phyloP scores from a whole-genome alignment of 805 yeast species.

The Nakazawaea holstii region DNA sequence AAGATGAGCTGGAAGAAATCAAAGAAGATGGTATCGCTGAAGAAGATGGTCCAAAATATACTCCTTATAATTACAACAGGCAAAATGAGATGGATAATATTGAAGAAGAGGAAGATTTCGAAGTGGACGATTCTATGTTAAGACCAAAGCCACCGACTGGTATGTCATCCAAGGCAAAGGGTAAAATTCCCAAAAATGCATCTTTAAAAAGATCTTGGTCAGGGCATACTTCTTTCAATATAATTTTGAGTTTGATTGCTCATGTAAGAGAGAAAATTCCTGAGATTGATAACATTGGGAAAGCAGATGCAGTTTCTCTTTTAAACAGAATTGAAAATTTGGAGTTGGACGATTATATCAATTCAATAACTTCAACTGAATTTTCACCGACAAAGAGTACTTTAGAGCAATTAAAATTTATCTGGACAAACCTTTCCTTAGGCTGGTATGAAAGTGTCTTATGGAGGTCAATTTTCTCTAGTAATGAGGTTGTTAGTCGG shows the following conservation, averaged over 20 bases:
- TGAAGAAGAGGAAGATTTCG: conserved; percentile 12
- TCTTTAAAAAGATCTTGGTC: conserved; percentile 51
- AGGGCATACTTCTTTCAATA: conserved; percentile 43
- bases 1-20: neutral
- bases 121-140: conserved; percentile 33
- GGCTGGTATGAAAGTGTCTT: conserved; percentile 74
- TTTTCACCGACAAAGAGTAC: conserved; percentile 34
- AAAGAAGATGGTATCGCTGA: neutral
- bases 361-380: conserved; percentile 28
- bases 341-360: conserved; percentile 21
- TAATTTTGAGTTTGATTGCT: conserved; percentile 32
- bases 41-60: neutral
- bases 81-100: neutral
- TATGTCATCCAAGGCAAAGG: conserved; percentile 52
- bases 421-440: conserved; percentile 58
- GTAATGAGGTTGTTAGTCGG: conserved; percentile 47
- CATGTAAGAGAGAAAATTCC: conserved; percentile 27
- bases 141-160: conserved; percentile 53
- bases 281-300: conserved; percentile 17
- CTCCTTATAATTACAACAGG: too few relatives aligned
- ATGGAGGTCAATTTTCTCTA: conserved; percentile 51
- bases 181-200: conserved; percentile 45
- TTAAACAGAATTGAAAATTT: conserved; percentile 37
- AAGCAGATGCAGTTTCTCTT: conserved; percentile 23
- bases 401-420: conserved; percentile 44